A percentile compares a stretch with the other conserved stretches of the same genome.
Evolutionary conservation across 176 grass and related monocot species (phyloP).

Genomic region (Oryza brachyantha): DNA sequence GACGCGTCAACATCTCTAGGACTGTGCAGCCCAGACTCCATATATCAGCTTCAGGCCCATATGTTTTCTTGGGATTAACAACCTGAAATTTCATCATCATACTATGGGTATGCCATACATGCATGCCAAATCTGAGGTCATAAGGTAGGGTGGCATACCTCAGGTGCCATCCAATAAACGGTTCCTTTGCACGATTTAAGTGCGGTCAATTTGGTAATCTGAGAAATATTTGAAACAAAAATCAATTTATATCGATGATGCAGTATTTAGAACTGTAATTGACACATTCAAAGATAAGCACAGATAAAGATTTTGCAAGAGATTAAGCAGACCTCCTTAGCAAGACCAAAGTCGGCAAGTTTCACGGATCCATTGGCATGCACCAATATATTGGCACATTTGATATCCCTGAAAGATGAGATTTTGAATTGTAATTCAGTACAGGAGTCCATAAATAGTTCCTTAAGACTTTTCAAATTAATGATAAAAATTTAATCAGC

Average conservation of each 20-base stretch:
- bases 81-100: conserved; percentile 63
- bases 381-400: conserved; percentile 97
- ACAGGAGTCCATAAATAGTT: neutral
- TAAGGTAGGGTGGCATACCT: conserved; percentile 54
- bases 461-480: neutral
- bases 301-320: conserved; percentile 18
- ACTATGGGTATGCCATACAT: conserved; percentile 17
- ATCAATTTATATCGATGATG: conserved; percentile 6
- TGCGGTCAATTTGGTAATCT: conserved; percentile 69
- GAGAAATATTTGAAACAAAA: conserved; percentile 40
- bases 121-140: conserved; percentile 13
- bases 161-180: conserved; percentile 99
- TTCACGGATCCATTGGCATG: conserved; percentile 96
- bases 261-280: conserved; percentile 1
- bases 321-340: conserved; percentile 63
- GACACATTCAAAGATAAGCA: conserved; percentile 13
- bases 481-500: neutral
- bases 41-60: conserved; percentile 77
- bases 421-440: conserved; percentile 25
- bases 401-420: conserved; percentile 77
- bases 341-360: conserved; percentile 95
- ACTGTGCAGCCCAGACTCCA: conserved; percentile 81
- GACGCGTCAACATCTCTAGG: conserved; percentile 66
- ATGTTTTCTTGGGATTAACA: conserved; percentile 57
- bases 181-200: conserved; percentile 98